Percentiles rank a stretch among this genome's conserved stretches.
Conservation (phyloP, 192 early-diverging fungal genomes). For the Chytriomyces confervae region DNA sequence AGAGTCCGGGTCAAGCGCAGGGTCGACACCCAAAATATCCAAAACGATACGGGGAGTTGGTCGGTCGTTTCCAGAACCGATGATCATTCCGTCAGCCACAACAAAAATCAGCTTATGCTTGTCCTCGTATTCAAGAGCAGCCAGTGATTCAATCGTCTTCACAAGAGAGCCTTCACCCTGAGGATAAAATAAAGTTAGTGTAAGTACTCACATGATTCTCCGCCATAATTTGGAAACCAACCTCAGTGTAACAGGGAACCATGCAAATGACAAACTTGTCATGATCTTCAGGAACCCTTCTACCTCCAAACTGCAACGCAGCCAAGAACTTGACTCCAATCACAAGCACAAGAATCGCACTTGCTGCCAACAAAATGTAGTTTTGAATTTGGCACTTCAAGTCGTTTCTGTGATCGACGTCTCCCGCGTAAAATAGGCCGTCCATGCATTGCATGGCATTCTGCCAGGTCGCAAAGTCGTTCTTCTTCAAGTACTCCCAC, state of each 20-base stretch:
- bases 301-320: conserved; percentile 58
- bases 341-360: conserved; percentile 76
- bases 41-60: conserved; percentile 96
- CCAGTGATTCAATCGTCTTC: conserved; percentile 93
- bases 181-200: not conserved
- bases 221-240: conserved; percentile 50
- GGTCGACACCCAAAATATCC: conserved; percentile 92
- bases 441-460: conserved; percentile 70
- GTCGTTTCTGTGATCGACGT: conserved; percentile 81
- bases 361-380: conserved; percentile 81
- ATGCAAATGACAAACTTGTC: conserved; percentile 96
- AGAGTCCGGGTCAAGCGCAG: conserved; percentile 76
- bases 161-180: conserved; percentile 87
- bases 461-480: conserved; percentile 21
- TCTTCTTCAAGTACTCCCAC: conserved; percentile 33
- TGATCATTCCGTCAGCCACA: conserved; percentile 93
- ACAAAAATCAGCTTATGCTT: conserved; percentile 97
- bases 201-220: not conserved
- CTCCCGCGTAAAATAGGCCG: conserved; percentile 81
- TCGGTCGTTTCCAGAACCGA: conserved; percentile 94
- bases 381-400: conserved; percentile 83
- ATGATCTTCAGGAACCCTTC: conserved; percentile 78
- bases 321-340: conserved; percentile 76
- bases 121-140: conserved; percentile 91
- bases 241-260: conserved; percentile 97